Evolutionary conservation across 345 rosid species (phyloP).

Genomic region (Euphorbia pulcherrima): DNA sequence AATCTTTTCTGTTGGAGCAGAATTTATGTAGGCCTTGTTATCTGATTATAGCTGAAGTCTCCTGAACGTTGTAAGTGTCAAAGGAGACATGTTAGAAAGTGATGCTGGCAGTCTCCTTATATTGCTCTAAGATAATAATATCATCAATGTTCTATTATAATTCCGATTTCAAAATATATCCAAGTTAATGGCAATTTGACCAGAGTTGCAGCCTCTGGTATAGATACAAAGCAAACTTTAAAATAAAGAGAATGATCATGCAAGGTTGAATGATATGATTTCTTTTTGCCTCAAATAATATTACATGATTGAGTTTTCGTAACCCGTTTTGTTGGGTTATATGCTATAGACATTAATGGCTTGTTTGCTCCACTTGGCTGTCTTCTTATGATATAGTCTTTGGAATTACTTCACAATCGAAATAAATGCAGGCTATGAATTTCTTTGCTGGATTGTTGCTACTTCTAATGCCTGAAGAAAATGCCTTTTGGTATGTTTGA

Average conservation of each 20-base stretch:
- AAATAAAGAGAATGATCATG: background rate
- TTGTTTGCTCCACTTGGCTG: background rate
- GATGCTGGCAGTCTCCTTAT: too few species aligned
- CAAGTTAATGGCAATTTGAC: too few species aligned
- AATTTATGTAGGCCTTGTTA: conserved; percentile 7
- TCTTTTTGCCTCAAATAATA: background rate
- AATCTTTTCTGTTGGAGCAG: conserved; percentile 9
- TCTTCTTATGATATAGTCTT: background rate
- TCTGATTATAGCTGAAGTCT: conserved; percentile 7
- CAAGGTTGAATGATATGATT: background rate
- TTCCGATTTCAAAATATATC: too few species aligned
- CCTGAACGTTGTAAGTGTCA: background rate
- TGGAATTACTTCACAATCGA: conserved; percentile 17
- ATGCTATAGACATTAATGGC: background rate
- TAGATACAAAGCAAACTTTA: too few species aligned
- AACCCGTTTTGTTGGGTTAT: background rate
- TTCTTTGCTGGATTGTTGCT: conserved; percentile 93
- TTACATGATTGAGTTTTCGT: background rate
- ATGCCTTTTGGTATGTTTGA: conserved; percentile 90
- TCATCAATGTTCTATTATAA: too few species aligned
- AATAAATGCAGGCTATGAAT: conserved; percentile 88
- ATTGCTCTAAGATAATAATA: too few species aligned
- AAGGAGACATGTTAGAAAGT: too few species aligned
- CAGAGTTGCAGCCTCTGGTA: too few species aligned
- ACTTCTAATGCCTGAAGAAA: conserved; percentile 97